Percentiles rank a stretch among this genome's conserved stretches.
Evolutionary conservation across 805 yeast genomes (phyloP).

Genomic region (Candida ipomoeae): DNA sequence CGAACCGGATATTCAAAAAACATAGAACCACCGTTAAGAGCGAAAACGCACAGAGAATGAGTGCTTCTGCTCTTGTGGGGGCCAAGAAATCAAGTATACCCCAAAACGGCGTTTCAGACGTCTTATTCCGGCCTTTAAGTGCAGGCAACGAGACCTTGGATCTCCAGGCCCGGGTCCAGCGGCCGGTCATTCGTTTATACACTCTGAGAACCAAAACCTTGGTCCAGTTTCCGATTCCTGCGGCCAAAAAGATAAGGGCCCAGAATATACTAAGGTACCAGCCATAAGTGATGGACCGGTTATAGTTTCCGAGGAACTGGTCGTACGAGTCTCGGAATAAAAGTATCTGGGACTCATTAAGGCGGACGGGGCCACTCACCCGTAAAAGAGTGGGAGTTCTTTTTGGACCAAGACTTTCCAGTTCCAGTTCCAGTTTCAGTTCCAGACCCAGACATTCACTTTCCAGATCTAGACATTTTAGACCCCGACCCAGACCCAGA

Average conservation of each 20-base stretch:
- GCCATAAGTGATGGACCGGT: slow-evolving; percentile 37
- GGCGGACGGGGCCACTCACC: slow-evolving; percentile 21
- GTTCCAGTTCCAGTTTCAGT: too few relatives aligned
- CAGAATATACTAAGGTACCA: slow-evolving; percentile 29
- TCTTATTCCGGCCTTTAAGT: slow-evolving; percentile 22
- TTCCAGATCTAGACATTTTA: too few relatives aligned
- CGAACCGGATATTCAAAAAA: slow-evolving; percentile 9
- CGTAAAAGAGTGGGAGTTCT: too few relatives aligned
- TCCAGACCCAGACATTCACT: too few relatives aligned
- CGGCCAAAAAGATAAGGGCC: slow-evolving; percentile 24
- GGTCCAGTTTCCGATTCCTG: slow-evolving; percentile 31
- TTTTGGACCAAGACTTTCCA: too few relatives aligned
- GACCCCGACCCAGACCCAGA: too few relatives aligned
- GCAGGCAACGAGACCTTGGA: slow-evolving; percentile 40
- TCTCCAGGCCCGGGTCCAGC: slow-evolving; percentile 30
- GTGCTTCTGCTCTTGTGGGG: slow-evolving; percentile 16
- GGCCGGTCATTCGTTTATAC: slow-evolving; percentile 21
- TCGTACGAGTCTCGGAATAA: slow-evolving; percentile 27
- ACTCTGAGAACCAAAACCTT: slow-evolving; percentile 24
- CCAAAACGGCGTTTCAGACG: slow-evolving; percentile 22
- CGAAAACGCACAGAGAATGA: slow-evolving; percentile 9
- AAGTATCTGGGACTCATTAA: slow-evolving; percentile 20
- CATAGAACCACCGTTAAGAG: slow-evolving; percentile 2
- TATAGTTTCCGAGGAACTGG: slow-evolving; percentile 39
- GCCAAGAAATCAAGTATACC: slow-evolving; percentile 27